Percentiles rank a stretch among this genome's conserved stretches.
These are phyloP conservation scores for Arthrobotrys musiformis DNA, from an alignment of 2,329 filamentous ascomycete genomes.

Conservation along the genomic window DNA sequence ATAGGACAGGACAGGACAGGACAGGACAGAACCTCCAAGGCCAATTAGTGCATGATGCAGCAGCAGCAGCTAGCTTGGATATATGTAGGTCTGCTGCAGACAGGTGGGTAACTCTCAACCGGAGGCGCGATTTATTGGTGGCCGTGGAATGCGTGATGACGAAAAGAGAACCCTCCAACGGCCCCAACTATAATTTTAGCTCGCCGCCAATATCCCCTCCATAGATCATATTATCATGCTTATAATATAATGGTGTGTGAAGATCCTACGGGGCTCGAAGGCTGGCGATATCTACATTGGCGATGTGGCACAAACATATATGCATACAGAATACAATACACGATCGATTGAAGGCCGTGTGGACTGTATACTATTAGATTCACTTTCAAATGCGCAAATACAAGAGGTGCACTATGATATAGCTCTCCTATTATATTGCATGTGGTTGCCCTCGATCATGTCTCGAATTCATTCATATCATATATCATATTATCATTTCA, in stretches of 20 bases:
- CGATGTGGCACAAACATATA: not conserved
- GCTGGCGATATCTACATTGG: not conserved
- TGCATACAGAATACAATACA: too few relatives aligned
- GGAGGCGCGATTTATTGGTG: slow-evolving; percentile 54
- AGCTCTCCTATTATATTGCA: not conserved
- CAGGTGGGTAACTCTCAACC: slow-evolving; percentile 9
- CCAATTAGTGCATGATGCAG: too few relatives aligned
- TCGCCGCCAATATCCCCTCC: not conserved
- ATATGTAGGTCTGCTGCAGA: slow-evolving; percentile 19
- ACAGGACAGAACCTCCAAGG: slow-evolving; percentile 33
- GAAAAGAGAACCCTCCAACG: slow-evolving; percentile 32
- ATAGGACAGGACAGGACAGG: too few relatives aligned
- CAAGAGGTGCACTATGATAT: not conserved
- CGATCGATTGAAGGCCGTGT: not conserved
- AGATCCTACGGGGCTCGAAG: too few relatives aligned
- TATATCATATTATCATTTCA: too few relatives aligned
- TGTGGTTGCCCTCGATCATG: not conserved
- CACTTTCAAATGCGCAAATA: not conserved
- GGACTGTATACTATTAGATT: too few relatives aligned
- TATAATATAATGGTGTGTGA: too few relatives aligned
- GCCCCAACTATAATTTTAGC: slow-evolving; percentile 14
- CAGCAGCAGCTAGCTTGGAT: too few relatives aligned
- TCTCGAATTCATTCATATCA: slow-evolving; percentile 11
- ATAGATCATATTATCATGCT: too few relatives aligned
- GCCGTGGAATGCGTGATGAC: slow-evolving; percentile 55